Evolutionary conservation across 805 yeast species (phyloP).

Genomic region (Yarrowia divulgata): DNA sequence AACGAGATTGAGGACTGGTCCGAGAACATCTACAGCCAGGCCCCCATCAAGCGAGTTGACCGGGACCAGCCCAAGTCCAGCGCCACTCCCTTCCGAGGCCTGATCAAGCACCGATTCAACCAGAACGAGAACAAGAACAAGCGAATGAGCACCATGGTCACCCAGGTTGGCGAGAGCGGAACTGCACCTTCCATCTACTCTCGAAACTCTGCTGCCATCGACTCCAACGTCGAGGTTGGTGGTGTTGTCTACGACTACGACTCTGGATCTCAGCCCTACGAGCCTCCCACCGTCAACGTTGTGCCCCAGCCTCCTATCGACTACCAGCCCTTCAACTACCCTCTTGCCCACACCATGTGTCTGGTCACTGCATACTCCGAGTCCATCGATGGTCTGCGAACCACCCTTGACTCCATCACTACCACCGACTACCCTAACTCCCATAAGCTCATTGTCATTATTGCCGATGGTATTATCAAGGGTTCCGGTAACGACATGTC

Average conservation of each 20-base stretch:
- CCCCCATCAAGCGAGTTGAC: slow-evolving; percentile 47
- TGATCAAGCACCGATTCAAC: slow-evolving; percentile 28
- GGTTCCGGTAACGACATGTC: slow-evolving; percentile 89
- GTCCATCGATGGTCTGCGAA: slow-evolving; percentile 82
- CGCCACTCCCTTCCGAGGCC: slow-evolving; percentile 31
- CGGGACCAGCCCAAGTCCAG: slow-evolving; percentile 27
- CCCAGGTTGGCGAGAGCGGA: slow-evolving; percentile 31
- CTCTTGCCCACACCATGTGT: slow-evolving; percentile 76
- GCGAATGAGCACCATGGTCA: slow-evolving; percentile 39
- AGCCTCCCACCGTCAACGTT: slow-evolving; percentile 60
- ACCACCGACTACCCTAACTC: slow-evolving; percentile 96
- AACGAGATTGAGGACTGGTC: slow-evolving; percentile 86
- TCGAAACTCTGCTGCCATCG: slow-evolving; percentile 33
- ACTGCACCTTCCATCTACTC: slow-evolving; percentile 30
- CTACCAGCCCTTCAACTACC: slow-evolving; percentile 84
- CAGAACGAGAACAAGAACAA: slow-evolving; percentile 15
- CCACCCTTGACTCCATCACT: slow-evolving; percentile 91
- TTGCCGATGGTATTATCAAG: slow-evolving; percentile 93
- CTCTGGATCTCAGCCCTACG: slow-evolving; percentile 29
- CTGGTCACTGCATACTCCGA: slow-evolving; percentile 95
- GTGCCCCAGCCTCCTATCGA: slow-evolving; percentile 91
- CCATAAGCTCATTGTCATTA: slow-evolving; percentile 81
- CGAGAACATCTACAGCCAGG: slow-evolving; percentile 59
- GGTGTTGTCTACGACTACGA: slow-evolving; percentile 23
- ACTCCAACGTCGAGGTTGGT: slow-evolving; percentile 31